Conservation (phyloP, 179 eudicot genomes). For the Beta lomatogona region DNA sequence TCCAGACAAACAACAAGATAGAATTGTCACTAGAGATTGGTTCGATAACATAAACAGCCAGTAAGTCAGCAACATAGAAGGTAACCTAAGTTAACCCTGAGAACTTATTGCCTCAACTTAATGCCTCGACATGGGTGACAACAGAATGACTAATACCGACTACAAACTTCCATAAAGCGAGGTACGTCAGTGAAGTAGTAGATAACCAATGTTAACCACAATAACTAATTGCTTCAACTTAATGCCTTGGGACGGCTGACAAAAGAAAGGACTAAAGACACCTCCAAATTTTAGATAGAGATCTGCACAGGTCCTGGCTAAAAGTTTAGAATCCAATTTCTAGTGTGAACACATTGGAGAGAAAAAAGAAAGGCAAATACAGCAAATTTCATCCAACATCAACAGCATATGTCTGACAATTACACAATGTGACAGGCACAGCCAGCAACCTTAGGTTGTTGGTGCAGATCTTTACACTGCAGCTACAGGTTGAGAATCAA, state of each 20-base stretch:
- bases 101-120: conserved; percentile 12
- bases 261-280: too few relatives aligned
- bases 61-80: not conserved
- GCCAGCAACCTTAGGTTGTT: not conserved
- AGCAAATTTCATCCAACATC: not conserved
- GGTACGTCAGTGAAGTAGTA: not conserved
- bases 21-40: not conserved
- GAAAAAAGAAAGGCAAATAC: not conserved
- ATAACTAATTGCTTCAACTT: too few relatives aligned
- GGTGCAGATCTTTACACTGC: not conserved
- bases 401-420: not conserved
- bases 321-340: not conserved
- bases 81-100: not conserved
- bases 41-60: not conserved
- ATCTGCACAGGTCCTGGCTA: not conserved
- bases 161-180: not conserved
- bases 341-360: not conserved
- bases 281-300: not conserved
- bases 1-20: conserved; percentile 8
- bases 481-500: not conserved
- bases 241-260: too few relatives aligned
- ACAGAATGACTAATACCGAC: not conserved
- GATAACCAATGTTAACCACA: too few relatives aligned
- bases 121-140: not conserved
- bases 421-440: not conserved